phyloP scores from a whole-genome alignment of 148 eudicot genomes.

The Salicornia ramosissima region DNA sequence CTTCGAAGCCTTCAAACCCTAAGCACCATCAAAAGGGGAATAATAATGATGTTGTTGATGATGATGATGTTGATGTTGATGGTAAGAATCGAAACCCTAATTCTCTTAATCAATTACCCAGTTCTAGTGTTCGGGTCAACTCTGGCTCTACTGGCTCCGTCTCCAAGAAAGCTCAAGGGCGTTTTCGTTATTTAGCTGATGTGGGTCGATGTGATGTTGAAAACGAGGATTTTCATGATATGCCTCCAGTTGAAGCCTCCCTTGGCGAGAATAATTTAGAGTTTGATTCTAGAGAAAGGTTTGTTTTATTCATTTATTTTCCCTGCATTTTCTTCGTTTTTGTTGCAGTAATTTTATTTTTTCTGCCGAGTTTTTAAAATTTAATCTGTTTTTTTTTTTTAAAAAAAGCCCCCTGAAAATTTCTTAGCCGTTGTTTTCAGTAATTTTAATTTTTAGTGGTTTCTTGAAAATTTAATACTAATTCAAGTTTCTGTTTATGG shows the following conservation, averaged over 20 bases:
- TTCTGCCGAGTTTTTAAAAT: background rate
- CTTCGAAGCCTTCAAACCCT: background rate
- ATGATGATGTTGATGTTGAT: background rate
- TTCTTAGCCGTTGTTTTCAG: background rate
- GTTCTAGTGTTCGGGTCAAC: slow-evolving; percentile 25
- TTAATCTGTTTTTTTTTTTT: too few species aligned
- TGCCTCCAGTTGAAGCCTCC: slow-evolving; percentile 35
- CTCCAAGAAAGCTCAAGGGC: slow-evolving; percentile 14
- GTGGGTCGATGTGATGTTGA: slow-evolving; percentile 19
- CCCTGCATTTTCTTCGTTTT: background rate
- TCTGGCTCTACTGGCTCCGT: slow-evolving; percentile 24
- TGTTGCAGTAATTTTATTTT: slow-evolving; percentile 2
- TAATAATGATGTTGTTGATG: background rate
- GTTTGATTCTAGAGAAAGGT: slow-evolving; percentile 60
- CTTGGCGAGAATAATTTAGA: slow-evolving; percentile 76
- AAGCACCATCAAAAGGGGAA: background rate
- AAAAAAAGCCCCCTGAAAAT: too few species aligned
- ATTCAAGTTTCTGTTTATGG: background rate
- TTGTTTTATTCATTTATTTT: slow-evolving; percentile 3
- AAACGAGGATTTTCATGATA: slow-evolving; percentile 25
- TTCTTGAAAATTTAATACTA: background rate
- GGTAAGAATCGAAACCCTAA: background rate
- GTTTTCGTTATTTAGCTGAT: slow-evolving; percentile 24
- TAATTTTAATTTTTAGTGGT: background rate
- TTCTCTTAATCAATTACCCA: background rate